These are phyloP conservation scores for Sodiomyces alkalinus DNA, from an alignment of 2,329 filamentous ascomycete species.

Conservation along the genomic window DNA sequence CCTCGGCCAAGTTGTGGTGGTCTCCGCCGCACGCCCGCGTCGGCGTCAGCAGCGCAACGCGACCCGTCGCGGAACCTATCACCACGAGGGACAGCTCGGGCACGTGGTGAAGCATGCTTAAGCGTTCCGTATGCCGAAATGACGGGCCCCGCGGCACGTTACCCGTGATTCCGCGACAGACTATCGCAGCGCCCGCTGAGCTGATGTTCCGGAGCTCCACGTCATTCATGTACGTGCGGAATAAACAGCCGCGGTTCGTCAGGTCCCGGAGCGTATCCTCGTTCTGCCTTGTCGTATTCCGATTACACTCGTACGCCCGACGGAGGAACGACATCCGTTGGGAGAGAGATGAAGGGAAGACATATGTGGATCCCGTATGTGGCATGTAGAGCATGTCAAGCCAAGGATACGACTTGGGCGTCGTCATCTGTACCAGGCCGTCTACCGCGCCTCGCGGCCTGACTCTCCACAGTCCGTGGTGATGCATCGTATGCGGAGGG, in stretches of 20 bases:
- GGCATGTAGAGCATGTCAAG: constrained; percentile 21
- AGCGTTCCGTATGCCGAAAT: constrained; percentile 11
- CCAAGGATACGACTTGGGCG: neutral
- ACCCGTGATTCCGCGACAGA: constrained; percentile 17
- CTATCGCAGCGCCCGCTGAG: constrained; percentile 9
- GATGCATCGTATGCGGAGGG: no score
- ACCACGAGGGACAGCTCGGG: constrained; percentile 57
- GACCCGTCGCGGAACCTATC: constrained; percentile 50
- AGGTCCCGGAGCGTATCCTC: constrained; percentile 3
- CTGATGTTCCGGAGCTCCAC: constrained; percentile 25
- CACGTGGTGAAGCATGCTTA: constrained; percentile 49
- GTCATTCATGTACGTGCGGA: constrained; percentile 33
- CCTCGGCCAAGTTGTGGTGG: constrained; percentile 2
- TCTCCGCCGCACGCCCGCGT: constrained; percentile 17
- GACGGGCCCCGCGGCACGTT: constrained; percentile 9
- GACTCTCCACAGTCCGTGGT: no score
- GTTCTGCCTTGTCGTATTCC: constrained; percentile 3
- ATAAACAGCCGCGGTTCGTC: constrained; percentile 17
- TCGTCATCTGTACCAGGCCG: no score
- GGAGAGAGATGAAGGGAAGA: constrained; percentile 1
- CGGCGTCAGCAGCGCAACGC: constrained; percentile 48
- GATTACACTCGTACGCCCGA: constrained; percentile 1
- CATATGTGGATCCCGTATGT: constrained; percentile 13
- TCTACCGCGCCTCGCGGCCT: no score
- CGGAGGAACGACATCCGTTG: constrained; percentile 4